Evolutionary conservation across 208 protist genomes (phyloP), one percentile per base, ranked within the genome.

Genomic region (Wallacemonas rigidus): DNA sequence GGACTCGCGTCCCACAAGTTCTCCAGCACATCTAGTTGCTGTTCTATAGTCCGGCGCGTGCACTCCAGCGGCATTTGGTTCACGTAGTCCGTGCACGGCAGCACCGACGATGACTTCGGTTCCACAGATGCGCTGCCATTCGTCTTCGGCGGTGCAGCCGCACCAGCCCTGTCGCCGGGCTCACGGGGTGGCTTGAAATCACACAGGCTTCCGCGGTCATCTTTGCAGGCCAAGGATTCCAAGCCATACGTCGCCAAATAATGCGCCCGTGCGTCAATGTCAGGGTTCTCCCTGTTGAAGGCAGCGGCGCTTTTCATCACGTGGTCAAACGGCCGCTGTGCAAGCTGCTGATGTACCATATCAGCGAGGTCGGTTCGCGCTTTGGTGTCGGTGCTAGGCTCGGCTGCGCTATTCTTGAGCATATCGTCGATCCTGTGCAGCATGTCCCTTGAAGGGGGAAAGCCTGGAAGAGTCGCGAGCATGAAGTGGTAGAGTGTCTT

Each of bases 61-160:
- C 85, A 93, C 65, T 88, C 77, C 8, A 93, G 79, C 45, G 87
- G 87, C 43, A 88, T 79, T 70, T 95, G 91, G 68, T 90, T 81
- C 9, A 91, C 72, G 72, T 95, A 94, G 69, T 87, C 83, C 64
- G 82, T 86, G 71, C 85, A 90, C 41, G 60, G 38, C 12, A 45
- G 50, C 11, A 48, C 38, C 43, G 36, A 7, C 0, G 43, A 4
- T 4, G 60, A 5, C 15, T 65, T 65, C 0, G 40, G 7, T 8
- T 65, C 60, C 6, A 65, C 43, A 3, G 8, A 4, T 17, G n/a
- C 41, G 15, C 60, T 17, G 11, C 17, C 14, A 1, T 57, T 57
- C 15, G 14, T 17, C 60, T 65, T 50, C 5, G 60, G 15, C 12
- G 3, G 38, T 6, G 43, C 60, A 8, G 43, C 60, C 38, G 2